These are phyloP conservation scores for Aureobasidium mangrovei DNA, from an alignment of 2,329 filamentous ascomycete genomes.

Conservation along the genomic window DNA sequence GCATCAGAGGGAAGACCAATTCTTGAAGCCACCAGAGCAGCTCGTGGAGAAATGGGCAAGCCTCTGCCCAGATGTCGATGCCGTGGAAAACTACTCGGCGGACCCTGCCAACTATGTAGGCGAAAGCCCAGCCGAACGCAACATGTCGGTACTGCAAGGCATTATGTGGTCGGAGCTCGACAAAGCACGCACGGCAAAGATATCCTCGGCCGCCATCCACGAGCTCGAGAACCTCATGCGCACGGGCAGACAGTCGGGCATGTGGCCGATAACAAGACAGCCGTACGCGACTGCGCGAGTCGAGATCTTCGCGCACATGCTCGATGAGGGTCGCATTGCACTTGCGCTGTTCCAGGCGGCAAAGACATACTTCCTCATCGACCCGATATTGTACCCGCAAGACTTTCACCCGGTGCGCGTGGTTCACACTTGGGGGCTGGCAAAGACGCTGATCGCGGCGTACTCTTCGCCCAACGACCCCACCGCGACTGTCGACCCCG, in stretches of 20 bases:
- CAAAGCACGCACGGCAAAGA: constrained; percentile 18
- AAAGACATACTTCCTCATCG: constrained; percentile 42
- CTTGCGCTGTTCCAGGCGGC: constrained; percentile 40
- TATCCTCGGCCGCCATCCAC: constrained; percentile 17
- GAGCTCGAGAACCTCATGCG: constrained; percentile 20
- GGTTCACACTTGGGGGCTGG: constrained; percentile 35
- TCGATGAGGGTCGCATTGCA: constrained; percentile 27
- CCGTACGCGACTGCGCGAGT: constrained; percentile 47
- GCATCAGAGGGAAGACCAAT: constrained; percentile 33
- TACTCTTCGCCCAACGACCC: constrained; percentile 2
- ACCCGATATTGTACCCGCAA: constrained; percentile 43
- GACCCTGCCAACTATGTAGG: neutral
- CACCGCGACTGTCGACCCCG: neutral
- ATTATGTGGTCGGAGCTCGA: constrained; percentile 17
- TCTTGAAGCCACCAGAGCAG: constrained; percentile 24
- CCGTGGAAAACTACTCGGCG: constrained; percentile 14
- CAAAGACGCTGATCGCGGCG: constrained; percentile 30
- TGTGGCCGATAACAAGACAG: constrained; percentile 44
- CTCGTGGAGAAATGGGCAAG: constrained; percentile 19
- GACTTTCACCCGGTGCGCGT: constrained; percentile 46
- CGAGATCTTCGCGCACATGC: constrained; percentile 42
- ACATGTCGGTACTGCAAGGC: constrained; percentile 22
- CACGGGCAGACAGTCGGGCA: constrained; percentile 25
- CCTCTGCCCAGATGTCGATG: constrained; percentile 18
- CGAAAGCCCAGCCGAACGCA: constrained; percentile 15